Conservation (phyloP, 225 moss, liverwort and hornwort species). For the Straminergon stramineum region DNA sequence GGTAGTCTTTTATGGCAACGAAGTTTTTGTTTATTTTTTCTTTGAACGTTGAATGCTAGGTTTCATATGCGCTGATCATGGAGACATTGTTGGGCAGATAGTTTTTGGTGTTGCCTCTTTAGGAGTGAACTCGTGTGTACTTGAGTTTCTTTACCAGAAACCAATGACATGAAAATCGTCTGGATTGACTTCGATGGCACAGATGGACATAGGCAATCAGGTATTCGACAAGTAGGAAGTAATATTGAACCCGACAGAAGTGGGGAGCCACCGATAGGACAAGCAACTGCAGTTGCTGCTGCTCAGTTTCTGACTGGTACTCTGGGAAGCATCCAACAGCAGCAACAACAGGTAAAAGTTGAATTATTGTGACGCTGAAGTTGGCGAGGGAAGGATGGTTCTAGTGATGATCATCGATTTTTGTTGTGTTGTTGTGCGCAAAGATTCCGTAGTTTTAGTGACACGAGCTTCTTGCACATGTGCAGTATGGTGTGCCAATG, state of each 20-base stretch:
- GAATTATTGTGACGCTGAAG: not conserved
- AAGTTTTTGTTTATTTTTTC: not conserved
- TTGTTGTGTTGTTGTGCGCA: not conserved
- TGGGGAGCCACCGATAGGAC: constrained; percentile 78
- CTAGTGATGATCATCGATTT: not conserved
- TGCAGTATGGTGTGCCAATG: constrained; percentile 43
- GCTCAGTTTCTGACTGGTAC: constrained; percentile 71
- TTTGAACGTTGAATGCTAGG: not conserved
- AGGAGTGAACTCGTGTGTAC: not conserved
- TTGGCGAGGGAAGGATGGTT: not conserved
- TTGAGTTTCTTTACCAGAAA: not conserved
- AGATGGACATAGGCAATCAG: constrained; percentile 77
- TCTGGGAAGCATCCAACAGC: constrained; percentile 70
- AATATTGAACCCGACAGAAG: constrained; percentile 32
- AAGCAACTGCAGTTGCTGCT: constrained; percentile 79
- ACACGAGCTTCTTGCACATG: constrained; percentile 20
- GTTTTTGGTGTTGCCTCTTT: not conserved
- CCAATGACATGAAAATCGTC: not conserved
- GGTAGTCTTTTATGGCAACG: constrained; percentile 5
- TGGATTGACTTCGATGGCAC: constrained; percentile 6
- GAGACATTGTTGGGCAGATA: not conserved
- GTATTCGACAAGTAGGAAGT: constrained; percentile 42
- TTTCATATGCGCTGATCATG: not conserved
- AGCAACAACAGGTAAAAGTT: constrained; percentile 29
- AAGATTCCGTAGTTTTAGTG: not conserved